These are phyloP conservation scores for Leptomonas seymouri DNA, from an alignment of 208 protist species.

Conservation along the genomic window DNA sequence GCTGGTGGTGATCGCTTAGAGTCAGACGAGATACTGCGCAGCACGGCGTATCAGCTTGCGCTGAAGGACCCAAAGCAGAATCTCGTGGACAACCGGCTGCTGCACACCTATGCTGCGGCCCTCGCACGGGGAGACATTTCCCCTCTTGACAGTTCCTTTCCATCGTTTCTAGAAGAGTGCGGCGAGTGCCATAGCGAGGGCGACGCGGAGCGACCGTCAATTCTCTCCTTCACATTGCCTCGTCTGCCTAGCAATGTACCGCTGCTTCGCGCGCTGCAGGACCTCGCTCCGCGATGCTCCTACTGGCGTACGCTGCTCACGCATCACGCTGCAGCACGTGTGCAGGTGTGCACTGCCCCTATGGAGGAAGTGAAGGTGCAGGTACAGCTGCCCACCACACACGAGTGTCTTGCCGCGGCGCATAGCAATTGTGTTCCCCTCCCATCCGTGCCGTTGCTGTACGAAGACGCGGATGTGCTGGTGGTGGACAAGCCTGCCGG, in stretches of 20 bases:
- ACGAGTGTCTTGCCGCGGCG: constrained; percentile 68
- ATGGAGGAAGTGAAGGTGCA: constrained; percentile 49
- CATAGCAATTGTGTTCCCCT: background rate
- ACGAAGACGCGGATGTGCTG: constrained; percentile 75
- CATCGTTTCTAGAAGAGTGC: constrained; percentile 82
- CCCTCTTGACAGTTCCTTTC: constrained; percentile 50
- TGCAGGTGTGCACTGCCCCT: constrained; percentile 38
- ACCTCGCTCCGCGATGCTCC: constrained; percentile 64
- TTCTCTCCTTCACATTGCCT: constrained; percentile 56
- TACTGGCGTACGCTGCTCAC: constrained; percentile 79
- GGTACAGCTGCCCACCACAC: constrained; percentile 50
- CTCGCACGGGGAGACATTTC: constrained; percentile 52
- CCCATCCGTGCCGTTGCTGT: constrained; percentile 42
- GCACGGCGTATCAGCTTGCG: constrained; percentile 29
- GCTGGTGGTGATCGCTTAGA: background rate
- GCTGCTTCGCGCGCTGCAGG: constrained; percentile 31
- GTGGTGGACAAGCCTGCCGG: constrained; percentile 79
- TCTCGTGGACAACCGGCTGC: constrained; percentile 65
- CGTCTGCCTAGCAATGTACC: constrained; percentile 12
- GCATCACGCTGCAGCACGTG: constrained; percentile 9
- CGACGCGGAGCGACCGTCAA: constrained; percentile 36
- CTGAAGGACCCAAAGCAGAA: constrained; percentile 67
- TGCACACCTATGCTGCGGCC: constrained; percentile 63
- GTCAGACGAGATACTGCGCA: constrained; percentile 1
- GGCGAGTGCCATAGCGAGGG: constrained; percentile 63